Conservation (phyloP, 306 rosid genomes). For the Ormosia emarginata region DNA sequence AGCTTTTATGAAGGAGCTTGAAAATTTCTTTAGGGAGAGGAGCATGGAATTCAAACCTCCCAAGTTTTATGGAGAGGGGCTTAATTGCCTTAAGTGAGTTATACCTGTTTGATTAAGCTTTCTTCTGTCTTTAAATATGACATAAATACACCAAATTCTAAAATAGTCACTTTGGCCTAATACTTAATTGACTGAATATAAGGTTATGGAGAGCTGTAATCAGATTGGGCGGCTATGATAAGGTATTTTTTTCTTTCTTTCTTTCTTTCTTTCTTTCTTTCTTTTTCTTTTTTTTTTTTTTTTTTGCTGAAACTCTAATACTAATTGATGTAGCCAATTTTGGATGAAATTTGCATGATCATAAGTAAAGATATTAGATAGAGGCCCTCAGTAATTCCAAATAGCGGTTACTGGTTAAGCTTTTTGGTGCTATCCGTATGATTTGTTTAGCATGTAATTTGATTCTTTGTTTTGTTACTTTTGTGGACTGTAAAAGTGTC, state of each 20-base stretch:
- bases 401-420: neutral
- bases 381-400: constrained; percentile 2
- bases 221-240: constrained; percentile 96
- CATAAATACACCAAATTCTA: neutral
- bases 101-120: constrained; percentile 2
- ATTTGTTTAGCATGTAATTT: neutral
- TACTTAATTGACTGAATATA: constrained; percentile 33
- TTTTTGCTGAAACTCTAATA: neutral
- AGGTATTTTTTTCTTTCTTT: constrained; percentile 46
- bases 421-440: neutral
- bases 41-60: constrained; percentile 91
- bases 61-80: constrained; percentile 90
- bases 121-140: neutral
- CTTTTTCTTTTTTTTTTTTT: neutral
- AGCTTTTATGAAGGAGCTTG: constrained; percentile 83
- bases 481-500: neutral
- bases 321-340: neutral
- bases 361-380: neutral
- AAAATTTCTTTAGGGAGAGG: constrained; percentile 82
- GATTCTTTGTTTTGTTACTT: neutral
- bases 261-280: neutral
- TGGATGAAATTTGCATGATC: neutral
- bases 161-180: constrained; percentile 20
- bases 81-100: constrained; percentile 93
- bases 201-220: constrained; percentile 96